Evolutionary conservation across 2,329 filamentous ascomycete species (phyloP).

Genomic region (Arthrinium phaeospermum): DNA sequence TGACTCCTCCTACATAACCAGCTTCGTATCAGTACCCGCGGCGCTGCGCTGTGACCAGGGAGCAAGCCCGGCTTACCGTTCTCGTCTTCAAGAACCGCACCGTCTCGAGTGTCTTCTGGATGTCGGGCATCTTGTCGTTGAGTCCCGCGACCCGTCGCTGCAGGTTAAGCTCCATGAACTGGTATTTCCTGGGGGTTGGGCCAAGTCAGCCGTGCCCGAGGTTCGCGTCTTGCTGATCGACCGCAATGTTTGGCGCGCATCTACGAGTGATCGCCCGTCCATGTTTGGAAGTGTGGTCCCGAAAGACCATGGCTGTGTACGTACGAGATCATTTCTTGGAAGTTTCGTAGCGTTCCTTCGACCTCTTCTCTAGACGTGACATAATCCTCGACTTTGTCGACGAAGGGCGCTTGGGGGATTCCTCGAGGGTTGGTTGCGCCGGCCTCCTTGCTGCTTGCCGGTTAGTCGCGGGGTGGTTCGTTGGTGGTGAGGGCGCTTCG

Average conservation of each 20-base stretch:
- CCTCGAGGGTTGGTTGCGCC: conserved; percentile 77
- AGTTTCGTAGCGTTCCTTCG: conserved; percentile 79
- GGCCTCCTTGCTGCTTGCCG: conserved; percentile 50
- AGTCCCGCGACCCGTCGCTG: conserved; percentile 81
- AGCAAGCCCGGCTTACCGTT: conserved; percentile 56
- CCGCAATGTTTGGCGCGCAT: conserved; percentile 21
- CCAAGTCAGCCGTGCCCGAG: conserved; percentile 9
- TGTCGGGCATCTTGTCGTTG: conserved; percentile 95
- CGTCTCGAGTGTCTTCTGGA: conserved; percentile 92
- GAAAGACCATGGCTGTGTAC: conserved; percentile 36
- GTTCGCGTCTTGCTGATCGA: conserved; percentile 24
- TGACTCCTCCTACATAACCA: conserved; percentile 49
- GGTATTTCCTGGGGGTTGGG: conserved; percentile 80
- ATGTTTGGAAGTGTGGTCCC: not conserved
- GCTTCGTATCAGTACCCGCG: not conserved
- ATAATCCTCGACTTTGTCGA: conserved; percentile 89
- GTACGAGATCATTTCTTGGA: conserved; percentile 94
- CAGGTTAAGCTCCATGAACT: conserved; percentile 98
- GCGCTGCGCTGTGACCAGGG: not conserved
- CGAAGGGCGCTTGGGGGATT: conserved; percentile 83
- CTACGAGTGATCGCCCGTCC: not conserved
- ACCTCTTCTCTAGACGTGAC: conserved; percentile 79
- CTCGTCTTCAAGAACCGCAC: conserved; percentile 83
- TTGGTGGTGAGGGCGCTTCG: not conserved
- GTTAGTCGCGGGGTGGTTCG: conserved; percentile 19